A percentile compares a stretch with the other conserved stretches of the same genome.
phyloP scores from a whole-genome alignment of 331 rosid genomes.

The Malus hybrid region DNA sequence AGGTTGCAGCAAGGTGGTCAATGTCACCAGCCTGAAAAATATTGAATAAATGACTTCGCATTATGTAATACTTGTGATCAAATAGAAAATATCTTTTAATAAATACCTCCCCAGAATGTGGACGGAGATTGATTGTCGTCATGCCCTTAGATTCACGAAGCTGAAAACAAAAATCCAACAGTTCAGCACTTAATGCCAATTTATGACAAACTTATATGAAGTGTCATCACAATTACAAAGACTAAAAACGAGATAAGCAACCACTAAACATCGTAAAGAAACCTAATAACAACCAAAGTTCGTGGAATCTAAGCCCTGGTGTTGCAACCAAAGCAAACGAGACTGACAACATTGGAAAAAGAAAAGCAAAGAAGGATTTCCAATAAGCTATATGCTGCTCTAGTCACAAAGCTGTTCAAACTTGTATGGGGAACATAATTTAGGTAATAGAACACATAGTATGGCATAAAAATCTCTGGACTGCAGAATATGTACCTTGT shows the following conservation, averaged over 20 bases:
- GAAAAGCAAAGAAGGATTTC: neutral
- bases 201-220: conserved; percentile 1
- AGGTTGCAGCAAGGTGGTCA: conserved; percentile 98
- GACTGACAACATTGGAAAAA: neutral
- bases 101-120: conserved; percentile 95
- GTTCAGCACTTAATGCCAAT: conserved; percentile 12
- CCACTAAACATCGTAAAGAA: neutral
- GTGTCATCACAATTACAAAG: neutral
- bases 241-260: neutral
- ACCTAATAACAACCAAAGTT: neutral
- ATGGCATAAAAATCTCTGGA: neutral
- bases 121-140: conserved; percentile 95
- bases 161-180: conserved; percentile 41
- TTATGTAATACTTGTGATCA: neutral
- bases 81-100: conserved; percentile 11
- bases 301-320: neutral
- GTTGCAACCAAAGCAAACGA: neutral
- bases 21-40: conserved; percentile 89
- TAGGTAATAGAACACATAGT: neutral
- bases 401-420: neutral
- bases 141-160: conserved; percentile 98
- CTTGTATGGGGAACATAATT: neutral
- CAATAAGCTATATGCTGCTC: neutral
- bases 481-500: conserved; percentile 54
- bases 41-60: conserved; percentile 17